Percentiles rank a stretch among this genome's conserved stretches.
These are phyloP conservation scores for Dioszegia crocea DNA, from an alignment of 768 basidiomycete genomes.

Conservation along the genomic window DNA sequence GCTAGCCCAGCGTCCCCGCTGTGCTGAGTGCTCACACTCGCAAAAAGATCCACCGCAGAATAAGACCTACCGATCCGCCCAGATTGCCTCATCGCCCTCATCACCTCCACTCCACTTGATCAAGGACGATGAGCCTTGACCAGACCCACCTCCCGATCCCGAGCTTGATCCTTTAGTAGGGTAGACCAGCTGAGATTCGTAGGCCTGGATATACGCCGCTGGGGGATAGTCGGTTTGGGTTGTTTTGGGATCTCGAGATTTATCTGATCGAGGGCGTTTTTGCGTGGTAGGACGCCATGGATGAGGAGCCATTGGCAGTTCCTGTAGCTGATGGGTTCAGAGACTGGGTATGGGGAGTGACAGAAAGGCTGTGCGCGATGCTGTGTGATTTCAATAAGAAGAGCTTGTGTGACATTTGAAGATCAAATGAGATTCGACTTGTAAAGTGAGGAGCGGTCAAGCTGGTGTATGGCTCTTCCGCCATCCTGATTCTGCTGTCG, in stretches of 20 bases:
- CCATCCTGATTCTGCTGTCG: no score
- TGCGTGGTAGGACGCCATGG: neutral
- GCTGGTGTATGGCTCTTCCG: no score
- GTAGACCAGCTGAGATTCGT: slow-evolving; percentile 69
- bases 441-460: no score
- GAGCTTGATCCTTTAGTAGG: slow-evolving; percentile 37
- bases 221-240: neutral
- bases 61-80: slow-evolving; percentile 76
- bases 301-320: slow-evolving; percentile 2
- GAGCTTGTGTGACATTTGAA: no score
- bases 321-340: neutral
- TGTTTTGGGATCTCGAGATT: neutral
- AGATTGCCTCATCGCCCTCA: slow-evolving; percentile 52
- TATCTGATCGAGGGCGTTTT: neutral
- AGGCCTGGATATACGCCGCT: slow-evolving; percentile 57
- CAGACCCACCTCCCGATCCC: slow-evolving; percentile 10
- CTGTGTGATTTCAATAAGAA: no score
- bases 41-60: no score
- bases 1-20: no score
- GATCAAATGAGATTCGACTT: no score
- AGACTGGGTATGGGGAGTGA: no score
- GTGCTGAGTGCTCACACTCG: no score
- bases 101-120: slow-evolving; percentile 46
- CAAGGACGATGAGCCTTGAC: slow-evolving; percentile 41
- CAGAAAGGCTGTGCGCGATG: no score